These are phyloP conservation scores for Rhodocollybia butyracea DNA, from an alignment of 768 basidiomycete species.

Conservation along the genomic window DNA sequence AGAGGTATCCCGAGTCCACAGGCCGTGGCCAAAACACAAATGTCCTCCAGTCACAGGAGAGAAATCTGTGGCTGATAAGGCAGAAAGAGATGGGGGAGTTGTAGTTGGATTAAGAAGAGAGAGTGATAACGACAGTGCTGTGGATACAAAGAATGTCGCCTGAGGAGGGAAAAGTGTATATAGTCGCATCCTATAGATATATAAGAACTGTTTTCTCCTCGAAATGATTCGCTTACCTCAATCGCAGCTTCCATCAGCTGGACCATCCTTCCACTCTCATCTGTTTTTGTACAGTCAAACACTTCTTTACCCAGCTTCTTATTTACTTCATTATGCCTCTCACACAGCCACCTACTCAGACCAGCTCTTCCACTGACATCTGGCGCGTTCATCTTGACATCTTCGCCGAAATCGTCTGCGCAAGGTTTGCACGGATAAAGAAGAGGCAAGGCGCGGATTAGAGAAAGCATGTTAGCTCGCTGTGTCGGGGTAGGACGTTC, in stretches of 20 bases:
- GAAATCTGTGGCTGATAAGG: too few relatives aligned
- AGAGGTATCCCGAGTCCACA: too few relatives aligned
- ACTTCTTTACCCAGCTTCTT: slow-evolving; percentile 74
- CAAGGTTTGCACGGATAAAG: slow-evolving; percentile 90
- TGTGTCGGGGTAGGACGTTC: slow-evolving; percentile 72
- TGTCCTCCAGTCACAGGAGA: too few relatives aligned
- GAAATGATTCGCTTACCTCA: too few relatives aligned
- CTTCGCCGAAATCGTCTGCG: slow-evolving; percentile 75
- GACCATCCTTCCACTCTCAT: slow-evolving; percentile 94
- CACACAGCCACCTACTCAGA: slow-evolving; percentile 85
- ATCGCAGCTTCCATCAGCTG: slow-evolving; percentile 85
- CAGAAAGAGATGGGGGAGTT: too few relatives aligned
- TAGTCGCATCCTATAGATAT: too few relatives aligned
- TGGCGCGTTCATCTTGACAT: slow-evolving; percentile 65
- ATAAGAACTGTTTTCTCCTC: too few relatives aligned
- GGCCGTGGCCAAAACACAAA: too few relatives aligned
- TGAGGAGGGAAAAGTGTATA: too few relatives aligned
- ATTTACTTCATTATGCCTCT: slow-evolving; percentile 92
- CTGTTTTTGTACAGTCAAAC: slow-evolving; percentile 81
- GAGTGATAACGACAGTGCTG: too few relatives aligned
- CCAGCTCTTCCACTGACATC: slow-evolving; percentile 69
- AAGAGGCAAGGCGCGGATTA: slow-evolving; percentile 73
- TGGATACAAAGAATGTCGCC: too few relatives aligned
- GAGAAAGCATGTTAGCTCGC: slow-evolving; percentile 77
- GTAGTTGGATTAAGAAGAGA: too few relatives aligned